Evolutionary conservation across 73 alveolate genomes (phyloP).

Genomic region (Symbiodinium pilosum): DNA sequence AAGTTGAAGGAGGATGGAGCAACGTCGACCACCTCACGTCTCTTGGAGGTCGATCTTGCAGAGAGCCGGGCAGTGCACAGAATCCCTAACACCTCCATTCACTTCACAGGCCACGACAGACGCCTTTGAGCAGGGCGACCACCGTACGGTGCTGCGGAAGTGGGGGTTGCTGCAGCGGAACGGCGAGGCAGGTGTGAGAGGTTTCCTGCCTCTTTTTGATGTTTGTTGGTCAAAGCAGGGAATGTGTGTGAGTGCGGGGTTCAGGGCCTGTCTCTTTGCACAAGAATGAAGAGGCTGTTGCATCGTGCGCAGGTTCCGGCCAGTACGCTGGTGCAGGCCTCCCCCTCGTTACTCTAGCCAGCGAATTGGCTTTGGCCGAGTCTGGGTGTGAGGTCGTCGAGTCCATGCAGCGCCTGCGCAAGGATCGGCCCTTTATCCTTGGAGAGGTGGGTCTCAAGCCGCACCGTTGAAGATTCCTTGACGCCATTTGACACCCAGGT

Average conservation of each 20-base stretch:
- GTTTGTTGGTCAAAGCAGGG: no score
- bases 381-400: constrained; percentile 36
- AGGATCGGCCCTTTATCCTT: constrained; percentile 62
- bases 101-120: constrained; percentile 54
- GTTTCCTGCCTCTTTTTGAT: neutral
- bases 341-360: no score
- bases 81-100: no score
- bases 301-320: constrained; percentile 46
- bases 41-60: neutral
- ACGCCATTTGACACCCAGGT: neutral
- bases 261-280: no score
- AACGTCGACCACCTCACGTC: neutral
- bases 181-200: constrained; percentile 41
- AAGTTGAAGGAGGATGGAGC: neutral
- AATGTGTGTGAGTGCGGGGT: no score
- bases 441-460: neutral
- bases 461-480: neutral
- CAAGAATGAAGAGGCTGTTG: no score
- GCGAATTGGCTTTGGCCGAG: no score
- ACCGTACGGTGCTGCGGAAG: constrained; percentile 76
- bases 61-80: no score
- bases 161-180: constrained; percentile 84
- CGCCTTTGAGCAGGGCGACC: constrained; percentile 93
- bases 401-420: constrained; percentile 66
- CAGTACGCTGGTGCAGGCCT: constrained; percentile 88